Base-by-base conservation (phyloP, 75 land plant genomes). In the Pinus tabuliformis region DNA sequence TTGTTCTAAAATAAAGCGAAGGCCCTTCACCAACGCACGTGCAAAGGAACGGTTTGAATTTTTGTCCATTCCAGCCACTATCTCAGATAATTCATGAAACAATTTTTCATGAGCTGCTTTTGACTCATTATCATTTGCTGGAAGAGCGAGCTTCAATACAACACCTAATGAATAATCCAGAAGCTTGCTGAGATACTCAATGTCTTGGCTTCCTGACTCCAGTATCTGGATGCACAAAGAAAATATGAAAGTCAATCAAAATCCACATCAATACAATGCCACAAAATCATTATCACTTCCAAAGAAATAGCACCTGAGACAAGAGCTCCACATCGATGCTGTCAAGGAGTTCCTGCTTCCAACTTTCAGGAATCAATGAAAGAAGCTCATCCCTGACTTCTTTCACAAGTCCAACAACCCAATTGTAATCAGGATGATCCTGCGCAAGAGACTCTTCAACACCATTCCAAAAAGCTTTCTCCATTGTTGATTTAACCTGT, bases 391-490 rank as follows among this genome's bases (percentile, higher is more conserved):
- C 87, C 76, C 91, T 82, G 57, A 97, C 86, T 76, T 97, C 98
- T 59, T 78, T 83, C 64, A 92, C 81, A 61, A 97, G 88, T 11
- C 84, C 77, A 58, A 92, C 65, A 26, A 97, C 62, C 14, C 89
- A 82, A 36, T 81, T 73, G 75, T 89, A 97, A 64, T 91, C 86
- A 65, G 91, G 89, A 20, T 76, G 78, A 22, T 85, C 86, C 60
- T 79, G 73, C 12, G 75, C 83, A 58, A 97, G 64, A 26, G 87
- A 83, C 33, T 91, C 93, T 72, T 80, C 76, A 59, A 97, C 80
- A 14, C 90, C 85, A 83, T 94, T 93, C 99, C 99, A 97, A 75
- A 92, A 97, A 12, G 98, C 99, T 56, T 79, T 88, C 73, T 97
- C 94, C 95, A 97, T 92, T 45, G 93, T 88, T 70, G 82, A 84